Evolutionary conservation across 2,329 filamentous ascomycete genomes (phyloP), one percentile per base, ranked within the genome.

Genomic region (Fusarium albidum): DNA sequence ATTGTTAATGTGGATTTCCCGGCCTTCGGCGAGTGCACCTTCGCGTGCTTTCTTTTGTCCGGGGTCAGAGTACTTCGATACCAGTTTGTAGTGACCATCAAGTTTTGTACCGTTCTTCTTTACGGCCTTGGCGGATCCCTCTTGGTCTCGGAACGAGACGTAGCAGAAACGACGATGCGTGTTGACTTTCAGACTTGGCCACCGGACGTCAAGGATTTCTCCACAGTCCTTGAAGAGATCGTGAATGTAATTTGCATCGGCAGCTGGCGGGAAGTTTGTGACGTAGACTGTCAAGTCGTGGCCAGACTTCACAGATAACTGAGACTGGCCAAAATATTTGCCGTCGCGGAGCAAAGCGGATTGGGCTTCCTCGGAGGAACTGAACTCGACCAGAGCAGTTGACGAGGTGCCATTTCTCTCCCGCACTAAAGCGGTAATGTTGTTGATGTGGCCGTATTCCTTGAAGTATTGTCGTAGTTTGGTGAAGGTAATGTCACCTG

Each of bases 111-210:
- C 89, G 67, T 97, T 82, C 41, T 96, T 82, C 52, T 84, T 76
- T 1, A 87, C 88, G 2, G 93, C 93, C 41, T 83, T 85, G 32
- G 85, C 80, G 1, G 92, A 91, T 45, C 84, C 83, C n/a, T 81
- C 80, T 3, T 82, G 74, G 27, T 86, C 85, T 40, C 86, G 82
- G 70, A 97, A 97, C n/a, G 96, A 91, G 7, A 97, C 82, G 72
- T 99, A 99, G 77, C 93, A 97, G 76, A 99, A 99, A 18, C 95
- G 89, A 27, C 95, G 90, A 64, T 91, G 88, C 2, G 89, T 88
- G 67, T 97, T 94, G 72, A 83, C 92, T 71, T 96, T 96, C 44
- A 99, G 83, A 50, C 92, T 96, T 3, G 95, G 95, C 75, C 95
- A 95, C 17, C 95, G 88, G 45, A 98, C 82, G 66, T 88, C 91